Base-by-base conservation (phyloP, 805 yeast genomes). In the Blastobotrys attinorum region DNA sequence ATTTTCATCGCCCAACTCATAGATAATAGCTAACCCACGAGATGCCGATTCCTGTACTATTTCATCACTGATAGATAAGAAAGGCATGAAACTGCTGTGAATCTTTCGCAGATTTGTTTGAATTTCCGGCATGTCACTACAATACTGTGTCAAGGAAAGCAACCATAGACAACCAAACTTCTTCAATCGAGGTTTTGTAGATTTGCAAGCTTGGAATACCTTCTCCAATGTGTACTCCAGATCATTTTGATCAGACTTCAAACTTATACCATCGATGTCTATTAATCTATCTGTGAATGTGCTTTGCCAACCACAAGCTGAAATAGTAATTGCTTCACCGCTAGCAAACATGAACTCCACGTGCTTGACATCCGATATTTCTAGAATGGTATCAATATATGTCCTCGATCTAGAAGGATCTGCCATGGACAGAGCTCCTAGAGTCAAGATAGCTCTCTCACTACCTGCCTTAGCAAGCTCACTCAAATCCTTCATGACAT, bases 1-100 rank as follows among this genome's bases (percentile, higher is more conserved):
- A 6, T 78, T 81, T 3, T 58, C 45, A 51, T 78, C 79, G 13
- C 96, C 95, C 49, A 76, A 62, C 47, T 89, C 96, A 56, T 84
- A 90, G 3, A 88, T 73, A 15, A 89, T 65, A 50, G 89, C 77
- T 42, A 90, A 69, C 2, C 97, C 98, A 52, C 95, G 71, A 0
- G 95, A 79, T 0, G 97, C 96, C 10, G 92, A 75, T 47, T 90
- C 97, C 57, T 90, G 97, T n/a, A 88, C 70, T 16, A 88, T 62
- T 23, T 89, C 96, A 58, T 90, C 96, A 32, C 21, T 17, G 18
- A 22, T 32, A 0, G 85, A 79, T 44, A 90, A 67, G 56, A 85
- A 84, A 47, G 74, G 72, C 83, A 87, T 78, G 54, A 90, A 89
- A 0, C 82, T 65, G 3, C 73, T 57, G 59, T 90, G 96, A 35